These are phyloP conservation scores for Thelonectria olida DNA, from an alignment of 2,329 filamentous ascomycete genomes.

Conservation along the genomic window DNA sequence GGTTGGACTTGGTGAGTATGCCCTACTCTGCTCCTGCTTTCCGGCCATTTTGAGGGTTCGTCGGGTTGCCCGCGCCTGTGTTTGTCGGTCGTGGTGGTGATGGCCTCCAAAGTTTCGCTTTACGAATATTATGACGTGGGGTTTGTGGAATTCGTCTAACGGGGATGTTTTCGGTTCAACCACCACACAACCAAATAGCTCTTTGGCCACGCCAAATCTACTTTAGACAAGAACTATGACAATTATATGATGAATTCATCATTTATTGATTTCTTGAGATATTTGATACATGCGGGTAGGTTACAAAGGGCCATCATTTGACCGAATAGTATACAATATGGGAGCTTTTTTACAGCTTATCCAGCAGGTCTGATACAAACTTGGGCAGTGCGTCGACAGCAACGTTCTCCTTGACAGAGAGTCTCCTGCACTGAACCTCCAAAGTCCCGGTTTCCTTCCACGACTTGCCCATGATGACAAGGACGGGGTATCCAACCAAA, in stretches of 20 bases:
- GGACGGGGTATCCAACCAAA: constrained; percentile 84
- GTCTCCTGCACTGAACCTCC: constrained; percentile 81
- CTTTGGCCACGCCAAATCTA: neutral
- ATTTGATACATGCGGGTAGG: neutral
- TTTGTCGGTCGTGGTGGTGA: constrained; percentile 20
- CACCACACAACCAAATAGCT: neutral
- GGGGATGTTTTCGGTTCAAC: constrained; percentile 32
- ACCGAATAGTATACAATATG: neutral
- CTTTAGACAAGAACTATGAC: neutral
- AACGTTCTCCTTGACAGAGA: constrained; percentile 70
- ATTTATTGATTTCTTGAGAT: neutral
- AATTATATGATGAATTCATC: neutral
- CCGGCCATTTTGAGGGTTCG: constrained; percentile 41
- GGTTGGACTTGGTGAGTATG: neutral
- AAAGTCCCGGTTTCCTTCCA: constrained; percentile 69
- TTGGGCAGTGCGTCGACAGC: constrained; percentile 52
- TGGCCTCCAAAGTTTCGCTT: constrained; percentile 41
- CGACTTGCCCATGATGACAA: constrained; percentile 78
- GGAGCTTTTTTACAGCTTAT: constrained; percentile 53
- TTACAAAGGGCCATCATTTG: neutral
- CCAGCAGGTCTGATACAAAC: constrained; percentile 58
- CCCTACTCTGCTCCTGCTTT: constrained; percentile 48
- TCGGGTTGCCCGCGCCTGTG: constrained; percentile 9
- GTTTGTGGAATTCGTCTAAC: constrained; percentile 43
- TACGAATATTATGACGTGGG: constrained; percentile 44